phyloP scores from a whole-genome alignment of 352 stramenopile genomes.

The Thraustotheca clavata region DNA sequence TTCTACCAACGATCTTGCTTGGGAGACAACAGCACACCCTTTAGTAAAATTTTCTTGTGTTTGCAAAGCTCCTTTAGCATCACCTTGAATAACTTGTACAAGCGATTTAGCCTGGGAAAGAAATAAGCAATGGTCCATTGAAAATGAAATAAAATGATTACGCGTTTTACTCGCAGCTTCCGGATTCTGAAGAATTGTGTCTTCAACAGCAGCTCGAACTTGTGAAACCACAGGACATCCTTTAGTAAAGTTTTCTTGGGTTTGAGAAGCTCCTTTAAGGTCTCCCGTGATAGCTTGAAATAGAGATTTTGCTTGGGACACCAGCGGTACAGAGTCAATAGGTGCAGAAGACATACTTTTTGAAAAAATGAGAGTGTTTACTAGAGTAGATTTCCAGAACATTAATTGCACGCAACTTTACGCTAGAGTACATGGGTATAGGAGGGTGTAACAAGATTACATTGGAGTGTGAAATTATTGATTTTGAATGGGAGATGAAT shows the following conservation, averaged over 20 bases:
- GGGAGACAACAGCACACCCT: constrained; percentile 15
- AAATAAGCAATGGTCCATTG: constrained; percentile 16
- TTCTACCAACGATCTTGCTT: constrained; percentile 14
- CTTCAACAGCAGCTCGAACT: constrained; percentile 3
- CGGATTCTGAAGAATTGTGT: constrained; percentile 10
- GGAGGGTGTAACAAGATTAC: no score
- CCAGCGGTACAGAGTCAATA: constrained; percentile 13
- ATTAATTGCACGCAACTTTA: no score
- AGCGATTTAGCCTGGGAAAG: constrained; percentile 18
- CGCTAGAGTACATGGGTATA: no score
- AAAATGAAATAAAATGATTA: constrained; percentile 20
- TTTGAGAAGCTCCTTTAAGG: constrained; percentile 13
- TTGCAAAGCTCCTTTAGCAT: background rate
- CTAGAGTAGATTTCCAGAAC: no score
- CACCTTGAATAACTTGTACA: constrained; percentile 5
- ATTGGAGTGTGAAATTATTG: no score
- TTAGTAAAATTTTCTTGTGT: constrained; percentile 19
- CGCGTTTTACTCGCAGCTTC: constrained; percentile 1
- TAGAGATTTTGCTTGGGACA: constrained; percentile 18
- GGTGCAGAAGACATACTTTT: constrained; percentile 7
- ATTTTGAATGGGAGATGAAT: no score
- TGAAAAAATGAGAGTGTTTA: no score
- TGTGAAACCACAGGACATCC: constrained; percentile 18
- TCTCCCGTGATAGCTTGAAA: constrained; percentile 13
- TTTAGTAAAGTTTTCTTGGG: constrained; percentile 14